These are phyloP conservation scores for Daldinia eschscholtzii DNA, from an alignment of 2,329 filamentous ascomycete species.

Conservation along the genomic window DNA sequence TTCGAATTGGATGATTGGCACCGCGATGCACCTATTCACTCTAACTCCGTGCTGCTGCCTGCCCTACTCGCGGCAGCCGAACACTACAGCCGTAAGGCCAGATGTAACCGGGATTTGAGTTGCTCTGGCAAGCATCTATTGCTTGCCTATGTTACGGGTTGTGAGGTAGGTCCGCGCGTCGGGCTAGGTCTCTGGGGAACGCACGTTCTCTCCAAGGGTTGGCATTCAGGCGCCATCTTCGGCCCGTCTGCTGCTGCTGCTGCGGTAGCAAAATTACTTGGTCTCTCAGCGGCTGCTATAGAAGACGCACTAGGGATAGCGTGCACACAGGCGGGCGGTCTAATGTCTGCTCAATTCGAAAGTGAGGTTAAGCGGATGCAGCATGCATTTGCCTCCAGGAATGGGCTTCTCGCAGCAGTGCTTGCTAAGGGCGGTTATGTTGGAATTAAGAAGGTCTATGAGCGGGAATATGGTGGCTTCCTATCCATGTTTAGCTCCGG, in stretches of 20 bases:
- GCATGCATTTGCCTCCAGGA: constrained; percentile 60
- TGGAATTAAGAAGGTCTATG: constrained; percentile 54
- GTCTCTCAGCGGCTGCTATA: constrained; percentile 47
- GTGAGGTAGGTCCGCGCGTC: constrained; percentile 54
- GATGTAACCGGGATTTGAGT: background rate
- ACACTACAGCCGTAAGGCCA: background rate
- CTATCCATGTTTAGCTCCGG: constrained; percentile 55
- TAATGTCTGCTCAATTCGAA: constrained; percentile 60
- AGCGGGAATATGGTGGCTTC: constrained; percentile 58
- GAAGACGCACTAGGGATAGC: constrained; percentile 57
- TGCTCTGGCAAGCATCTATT: background rate
- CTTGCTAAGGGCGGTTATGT: constrained; percentile 56
- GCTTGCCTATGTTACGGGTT: constrained; percentile 49
- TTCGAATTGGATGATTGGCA: constrained; percentile 60
- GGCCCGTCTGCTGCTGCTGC: constrained; percentile 53
- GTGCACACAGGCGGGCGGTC: constrained; percentile 56
- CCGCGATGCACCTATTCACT: constrained; percentile 52
- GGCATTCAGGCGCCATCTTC: constrained; percentile 56
- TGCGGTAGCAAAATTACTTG: constrained; percentile 51
- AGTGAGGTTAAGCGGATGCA: constrained; percentile 61
- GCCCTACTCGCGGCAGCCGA: constrained; percentile 55
- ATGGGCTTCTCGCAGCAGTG: constrained; percentile 57
- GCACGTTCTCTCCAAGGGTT: constrained; percentile 56
- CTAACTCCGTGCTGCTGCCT: constrained; percentile 40
- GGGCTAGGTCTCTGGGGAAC: constrained; percentile 53